These are phyloP conservation scores for Rhynchospora breviuscula DNA, from an alignment of 176 grass and related monocot genomes.

Conservation along the genomic window DNA sequence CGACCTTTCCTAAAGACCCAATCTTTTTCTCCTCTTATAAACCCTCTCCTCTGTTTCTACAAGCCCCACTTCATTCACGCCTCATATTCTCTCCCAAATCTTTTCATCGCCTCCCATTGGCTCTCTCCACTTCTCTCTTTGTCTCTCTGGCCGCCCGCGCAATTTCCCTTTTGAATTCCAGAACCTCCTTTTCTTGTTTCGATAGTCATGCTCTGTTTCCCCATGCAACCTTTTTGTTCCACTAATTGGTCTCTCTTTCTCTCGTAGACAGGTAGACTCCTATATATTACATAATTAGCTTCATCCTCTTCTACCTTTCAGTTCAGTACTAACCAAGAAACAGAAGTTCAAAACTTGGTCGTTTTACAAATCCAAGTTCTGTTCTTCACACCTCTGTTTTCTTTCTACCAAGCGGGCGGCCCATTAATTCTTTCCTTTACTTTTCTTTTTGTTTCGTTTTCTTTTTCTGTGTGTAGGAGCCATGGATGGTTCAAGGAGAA, in stretches of 20 bases:
- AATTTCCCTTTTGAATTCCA: conserved; percentile 25
- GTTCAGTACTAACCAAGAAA: conserved; percentile 5
- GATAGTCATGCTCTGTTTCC: neutral
- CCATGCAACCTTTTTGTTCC: conserved; percentile 2
- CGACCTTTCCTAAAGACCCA: conserved; percentile 18
- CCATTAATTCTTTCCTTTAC: conserved; percentile 15
- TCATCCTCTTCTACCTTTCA: neutral
- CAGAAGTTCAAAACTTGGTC: conserved; percentile 10
- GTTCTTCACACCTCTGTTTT: neutral
- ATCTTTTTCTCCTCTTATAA: conserved; percentile 31
- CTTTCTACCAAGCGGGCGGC: conserved; percentile 29
- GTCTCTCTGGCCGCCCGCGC: conserved; percentile 47
- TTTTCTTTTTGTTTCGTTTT: conserved; percentile 23
- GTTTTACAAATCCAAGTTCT: conserved; percentile 20
- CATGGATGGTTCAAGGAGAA: conserved; percentile 20
- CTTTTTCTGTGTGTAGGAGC: neutral
- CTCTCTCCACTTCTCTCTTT: conserved; percentile 16
- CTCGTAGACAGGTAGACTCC: neutral
- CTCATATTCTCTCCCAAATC: conserved; percentile 25
- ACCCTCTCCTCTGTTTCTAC: conserved; percentile 7
- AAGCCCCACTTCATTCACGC: conserved; percentile 26
- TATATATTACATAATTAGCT: neutral
- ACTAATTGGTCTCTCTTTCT: conserved; percentile 10
- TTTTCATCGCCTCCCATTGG: conserved; percentile 42
- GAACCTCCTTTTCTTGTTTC: conserved; percentile 11